Evolutionary conservation across 2,329 filamentous ascomycete genomes (phyloP).

Genomic region (Aspergillus unguis): DNA sequence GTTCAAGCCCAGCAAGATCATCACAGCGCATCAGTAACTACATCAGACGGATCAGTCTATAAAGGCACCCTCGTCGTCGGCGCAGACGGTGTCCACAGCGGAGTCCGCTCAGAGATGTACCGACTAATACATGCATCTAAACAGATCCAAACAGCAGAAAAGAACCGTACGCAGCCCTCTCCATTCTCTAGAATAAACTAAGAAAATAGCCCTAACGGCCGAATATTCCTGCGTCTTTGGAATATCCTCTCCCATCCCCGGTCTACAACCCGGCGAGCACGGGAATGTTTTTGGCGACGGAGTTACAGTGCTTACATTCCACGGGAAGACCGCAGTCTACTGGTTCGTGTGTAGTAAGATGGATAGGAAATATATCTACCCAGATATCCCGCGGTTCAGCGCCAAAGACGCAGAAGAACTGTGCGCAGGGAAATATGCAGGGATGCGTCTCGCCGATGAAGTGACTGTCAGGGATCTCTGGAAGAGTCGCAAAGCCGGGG

Average conservation of each 20-base stretch:
- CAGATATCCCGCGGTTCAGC: conserved; percentile 22
- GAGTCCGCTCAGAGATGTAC: conserved; percentile 31
- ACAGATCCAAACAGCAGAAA: too few relatives aligned
- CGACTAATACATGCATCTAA: conserved; percentile 6
- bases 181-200: too few relatives aligned
- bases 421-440: conserved; percentile 6
- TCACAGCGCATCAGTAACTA: not conserved
- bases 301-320: conserved; percentile 18
- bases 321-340: conserved; percentile 22
- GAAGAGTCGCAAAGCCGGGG: conserved; percentile 14
- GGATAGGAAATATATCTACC: conserved; percentile 19
- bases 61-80: conserved; percentile 1
- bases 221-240: conserved; percentile 33
- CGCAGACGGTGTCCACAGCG: conserved; percentile 3
- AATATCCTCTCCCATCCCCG: conserved; percentile 20
- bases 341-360: conserved; percentile 30
- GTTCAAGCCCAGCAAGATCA: not conserved
- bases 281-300: conserved; percentile 17
- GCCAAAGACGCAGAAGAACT: conserved; percentile 18
- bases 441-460: conserved; percentile 15
- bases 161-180: too few relatives aligned
- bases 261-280: conserved; percentile 18
- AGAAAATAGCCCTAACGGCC: conserved; percentile 15
- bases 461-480: conserved; percentile 25
- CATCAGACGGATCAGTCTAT: not conserved